Evolutionary conservation across 2,329 filamentous ascomycete genomes (phyloP), one percentile per base, ranked within the genome.

Genomic region (Cladosporium sp.): DNA sequence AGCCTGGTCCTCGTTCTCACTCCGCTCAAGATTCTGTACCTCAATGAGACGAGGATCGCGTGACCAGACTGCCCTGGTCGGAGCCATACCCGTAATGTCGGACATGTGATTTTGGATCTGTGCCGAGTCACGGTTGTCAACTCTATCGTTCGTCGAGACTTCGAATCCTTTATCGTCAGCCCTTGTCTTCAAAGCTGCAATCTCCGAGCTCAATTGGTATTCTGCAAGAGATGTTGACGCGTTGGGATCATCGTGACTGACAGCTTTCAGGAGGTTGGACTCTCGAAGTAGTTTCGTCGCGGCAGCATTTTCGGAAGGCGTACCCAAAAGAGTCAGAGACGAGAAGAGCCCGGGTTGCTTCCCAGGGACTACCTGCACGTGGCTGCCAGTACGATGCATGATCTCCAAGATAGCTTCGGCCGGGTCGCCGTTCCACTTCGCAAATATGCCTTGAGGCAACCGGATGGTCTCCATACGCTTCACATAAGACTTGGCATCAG

Each of bases 311-410:
- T 67, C 48, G 12, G 24, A 54, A 6, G 58, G 44, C 20, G 60
- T 63, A 19, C 66, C 66, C 28, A 56, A 59, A 24, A 68, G 57
- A 4, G 59, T 60, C 7, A 68, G 47, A 20, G 53, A 58, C n/a
- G 60, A 62, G 55, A 63, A 66, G n/a, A 44, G 39, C 22, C 20
- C 37, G 2, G 50, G 34, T 22, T 47, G 40, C 12, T 52, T 35
- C 7, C 44, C 19, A 15, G 34, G 48, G 10, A 56, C 19, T 1
- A 64, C 49, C 37, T 69, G 65, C 8, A 66, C 61, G 53, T 69
- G 65, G 47, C 66, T 64, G n/a, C 63, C 62, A 5, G 66, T 69
- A n/a, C 66, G 64, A 28, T 65, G 65, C 67, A 66, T 64, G 12
- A 70, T 62, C 37, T 70, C 68, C 22, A 67, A 57, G n/a, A 68